Base-by-base conservation (phyloP, 306 rosid species). In the Mimosa pudica region DNA sequence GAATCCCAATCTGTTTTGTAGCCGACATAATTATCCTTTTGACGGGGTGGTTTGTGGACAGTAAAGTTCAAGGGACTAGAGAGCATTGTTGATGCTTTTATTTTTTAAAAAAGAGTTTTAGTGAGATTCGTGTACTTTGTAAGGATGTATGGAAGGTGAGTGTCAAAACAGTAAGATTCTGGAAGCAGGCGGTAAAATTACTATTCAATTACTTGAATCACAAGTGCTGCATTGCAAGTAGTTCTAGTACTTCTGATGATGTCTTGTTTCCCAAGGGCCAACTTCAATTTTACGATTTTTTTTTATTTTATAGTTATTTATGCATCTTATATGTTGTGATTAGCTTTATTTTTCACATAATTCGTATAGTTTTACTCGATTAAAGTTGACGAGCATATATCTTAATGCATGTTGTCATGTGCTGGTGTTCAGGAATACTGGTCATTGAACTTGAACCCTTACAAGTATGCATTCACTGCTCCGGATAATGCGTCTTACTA, bases 381-480 rank as follows among this genome's bases (percentile, higher is more conserved):
- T 30, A 57, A 71, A 77, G 60, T 30, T 65, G 69, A 71, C 16
- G 20, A 51, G 79, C 38, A 61, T 69, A 45, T 61, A 36, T 63
- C 24, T 44, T 82, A 46, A 51, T 69, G 62, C 54, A 36, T 62
- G 49, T n/a, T 64, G 45, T 75, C 57, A 58, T 81, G 32, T 82
- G 67, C 62, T 77, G 79, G 38, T 81, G 71, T 84, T 74, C 84
- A 92, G 97, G 97, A 90, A 77, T 89, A 94, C 83, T 94, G 98
- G 97, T 92, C 97, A 67, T 91, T 90, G 97, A 92, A 90, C 85
- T 89, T 88, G 97, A 82, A 84, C 76, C 84, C 89, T 12, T 92
- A 94, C 87, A 94, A 89, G 77, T 92, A 87, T 86, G 97, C 87
- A 75, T 57, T 86, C 60, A 85, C 91, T 68, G 91, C 89, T 73